Percentiles rank a stretch among this genome's conserved stretches.
Evolutionary conservation across 73 alveolate species (phyloP).

Genomic region (Paramecium primaurelia): DNA sequence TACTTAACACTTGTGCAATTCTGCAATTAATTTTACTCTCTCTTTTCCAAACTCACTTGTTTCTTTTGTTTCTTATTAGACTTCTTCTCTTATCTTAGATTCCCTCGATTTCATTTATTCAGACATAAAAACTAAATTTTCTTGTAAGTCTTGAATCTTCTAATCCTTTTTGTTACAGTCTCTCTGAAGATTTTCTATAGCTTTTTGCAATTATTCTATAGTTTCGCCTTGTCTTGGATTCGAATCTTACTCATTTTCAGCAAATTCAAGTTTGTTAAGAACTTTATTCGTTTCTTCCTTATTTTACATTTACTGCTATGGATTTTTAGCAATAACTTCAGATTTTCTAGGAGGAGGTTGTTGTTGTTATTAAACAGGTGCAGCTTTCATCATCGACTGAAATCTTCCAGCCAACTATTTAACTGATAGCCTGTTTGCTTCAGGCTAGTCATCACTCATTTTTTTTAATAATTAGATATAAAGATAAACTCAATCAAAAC

Average conservation of each 20-base stretch:
- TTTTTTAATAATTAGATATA: not conserved
- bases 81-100: not conserved
- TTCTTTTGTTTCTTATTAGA: not conserved
- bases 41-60: not conserved
- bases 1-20: not conserved
- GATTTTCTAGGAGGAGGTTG: not conserved
- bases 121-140: not conserved
- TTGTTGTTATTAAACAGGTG: not conserved
- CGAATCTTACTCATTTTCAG: not conserved
- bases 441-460: slow-evolving; percentile 37
- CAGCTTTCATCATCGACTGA: not conserved
- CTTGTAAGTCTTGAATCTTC: not conserved
- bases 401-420: slow-evolving; percentile 23
- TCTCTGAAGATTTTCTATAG: not conserved
- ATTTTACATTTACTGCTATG: not conserved
- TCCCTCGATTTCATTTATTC: not conserved
- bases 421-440: slow-evolving; percentile 23
- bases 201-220: not conserved
- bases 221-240: not conserved
- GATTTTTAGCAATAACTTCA: not conserved
- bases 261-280: not conserved
- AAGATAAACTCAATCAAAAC: not conserved
- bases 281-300: not conserved
- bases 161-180: not conserved
- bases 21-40: slow-evolving; percentile 20